Percentiles rank a stretch among this genome's conserved stretches.
These are phyloP conservation scores for Cystofilobasidium ferigula DNA, from an alignment of 768 basidiomycete genomes.

Conservation along the genomic window DNA sequence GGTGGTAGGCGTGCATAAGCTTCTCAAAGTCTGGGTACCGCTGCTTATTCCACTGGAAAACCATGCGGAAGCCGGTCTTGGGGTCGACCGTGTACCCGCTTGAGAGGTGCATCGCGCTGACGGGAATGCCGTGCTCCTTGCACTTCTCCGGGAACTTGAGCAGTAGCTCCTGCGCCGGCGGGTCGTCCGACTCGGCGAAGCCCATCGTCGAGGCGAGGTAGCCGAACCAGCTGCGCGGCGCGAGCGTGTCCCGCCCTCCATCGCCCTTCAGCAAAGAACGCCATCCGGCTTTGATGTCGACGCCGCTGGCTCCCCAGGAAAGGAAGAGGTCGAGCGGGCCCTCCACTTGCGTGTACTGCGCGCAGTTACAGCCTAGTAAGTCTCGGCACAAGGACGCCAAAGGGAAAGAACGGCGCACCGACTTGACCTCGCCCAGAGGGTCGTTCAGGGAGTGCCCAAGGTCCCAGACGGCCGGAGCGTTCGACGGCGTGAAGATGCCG, in stretches of 20 bases:
- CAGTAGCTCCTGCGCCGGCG: constrained; percentile 34
- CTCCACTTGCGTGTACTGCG: constrained; percentile 30
- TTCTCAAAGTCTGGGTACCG: constrained; percentile 38
- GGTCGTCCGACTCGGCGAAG: constrained; percentile 33
- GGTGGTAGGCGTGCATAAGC: constrained; percentile 33
- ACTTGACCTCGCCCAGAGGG: constrained; percentile 34
- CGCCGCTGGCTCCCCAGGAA: constrained; percentile 31
- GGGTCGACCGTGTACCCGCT: constrained; percentile 34
- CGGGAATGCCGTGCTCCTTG: constrained; percentile 36
- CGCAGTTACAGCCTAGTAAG: too few species aligned
- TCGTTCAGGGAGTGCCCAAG: constrained; percentile 32
- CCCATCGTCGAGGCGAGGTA: constrained; percentile 37
- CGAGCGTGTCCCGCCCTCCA: constrained; percentile 4
- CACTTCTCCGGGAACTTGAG: constrained; percentile 34
- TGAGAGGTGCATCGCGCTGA: constrained; percentile 36
- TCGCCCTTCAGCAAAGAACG: constrained; percentile 14
- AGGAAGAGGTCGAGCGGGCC: constrained; percentile 36
- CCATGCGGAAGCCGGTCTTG: constrained; percentile 7
- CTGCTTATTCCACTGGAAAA: constrained; percentile 25
- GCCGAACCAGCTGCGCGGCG: constrained; percentile 18
- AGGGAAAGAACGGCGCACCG: background rate
- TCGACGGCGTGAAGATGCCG: constrained; percentile 29
- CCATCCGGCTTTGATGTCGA: constrained; percentile 31
- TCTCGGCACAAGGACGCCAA: too few species aligned
- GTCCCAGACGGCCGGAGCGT: constrained; percentile 33